Percentiles rank a stretch among this genome's conserved stretches.
phyloP scores from a whole-genome alignment of 768 basidiomycete species.

The Harrya chromipes region DNA sequence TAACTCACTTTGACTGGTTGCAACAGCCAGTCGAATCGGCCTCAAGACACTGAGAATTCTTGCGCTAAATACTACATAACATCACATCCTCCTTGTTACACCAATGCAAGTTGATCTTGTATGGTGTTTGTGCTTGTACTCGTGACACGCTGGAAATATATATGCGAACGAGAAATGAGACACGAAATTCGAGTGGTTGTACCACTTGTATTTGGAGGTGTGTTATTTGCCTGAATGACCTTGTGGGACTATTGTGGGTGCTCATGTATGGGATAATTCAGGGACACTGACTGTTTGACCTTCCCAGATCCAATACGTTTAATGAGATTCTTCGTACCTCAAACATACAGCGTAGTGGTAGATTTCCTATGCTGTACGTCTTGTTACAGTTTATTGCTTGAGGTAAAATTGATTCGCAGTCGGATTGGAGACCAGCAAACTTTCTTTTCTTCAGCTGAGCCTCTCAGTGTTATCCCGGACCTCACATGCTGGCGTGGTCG shows the following conservation, averaged over 20 bases:
- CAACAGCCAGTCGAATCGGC: slow-evolving; percentile 10
- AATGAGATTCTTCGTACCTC: slow-evolving; percentile 41
- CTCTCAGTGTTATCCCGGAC: slow-evolving; percentile 53
- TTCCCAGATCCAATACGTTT: slow-evolving; percentile 25
- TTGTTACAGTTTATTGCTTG: slow-evolving; percentile 67
- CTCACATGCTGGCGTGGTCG: slow-evolving; percentile 49
- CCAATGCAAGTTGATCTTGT: slow-evolving; percentile 67
- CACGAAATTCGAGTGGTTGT: slow-evolving; percentile 62
- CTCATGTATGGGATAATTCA: slow-evolving; percentile 23
- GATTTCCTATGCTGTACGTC: slow-evolving; percentile 59
- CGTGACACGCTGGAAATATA: slow-evolving; percentile 71
- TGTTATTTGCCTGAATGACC: background rate
- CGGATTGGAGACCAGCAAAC: slow-evolving; percentile 4
- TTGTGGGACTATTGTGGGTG: background rate
- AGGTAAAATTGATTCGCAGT: slow-evolving; percentile 41
- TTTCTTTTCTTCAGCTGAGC: slow-evolving; percentile 41
- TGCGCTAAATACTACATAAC: slow-evolving; percentile 69
- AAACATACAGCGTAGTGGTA: slow-evolving; percentile 53
- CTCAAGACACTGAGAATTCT: slow-evolving; percentile 67
- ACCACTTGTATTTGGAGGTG: slow-evolving; percentile 68
- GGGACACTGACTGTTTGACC: slow-evolving; percentile 23
- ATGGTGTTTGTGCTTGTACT: slow-evolving; percentile 64
- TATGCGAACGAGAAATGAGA: slow-evolving; percentile 66
- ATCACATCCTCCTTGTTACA: slow-evolving; percentile 56
- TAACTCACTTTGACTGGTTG: background rate